These are phyloP conservation scores for Phytophthora fragariaefolia DNA, from an alignment of 352 stramenopile species.

Conservation along the genomic window DNA sequence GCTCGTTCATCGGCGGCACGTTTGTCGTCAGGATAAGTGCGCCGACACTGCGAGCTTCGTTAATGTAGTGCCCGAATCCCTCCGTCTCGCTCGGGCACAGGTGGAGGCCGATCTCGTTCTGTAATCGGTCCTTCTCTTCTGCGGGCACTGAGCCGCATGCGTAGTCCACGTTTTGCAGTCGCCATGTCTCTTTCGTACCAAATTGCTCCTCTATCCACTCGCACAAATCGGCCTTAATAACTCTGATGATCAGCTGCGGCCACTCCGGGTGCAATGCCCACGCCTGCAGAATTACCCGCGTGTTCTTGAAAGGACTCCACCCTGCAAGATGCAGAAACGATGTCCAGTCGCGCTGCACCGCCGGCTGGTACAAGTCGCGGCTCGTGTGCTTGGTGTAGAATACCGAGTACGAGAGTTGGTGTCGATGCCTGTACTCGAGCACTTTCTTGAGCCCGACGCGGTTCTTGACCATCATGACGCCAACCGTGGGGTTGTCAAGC, in stretches of 20 bases:
- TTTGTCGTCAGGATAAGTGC: constrained; percentile 81
- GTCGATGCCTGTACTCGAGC: constrained; percentile 78
- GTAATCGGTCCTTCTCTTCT: constrained; percentile 64
- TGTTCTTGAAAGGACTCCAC: constrained; percentile 84
- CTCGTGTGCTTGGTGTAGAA: constrained; percentile 89
- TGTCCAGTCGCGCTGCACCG: constrained; percentile 70
- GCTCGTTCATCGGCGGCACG: constrained; percentile 86
- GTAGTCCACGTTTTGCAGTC: constrained; percentile 79
- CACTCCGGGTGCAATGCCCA: constrained; percentile 79
- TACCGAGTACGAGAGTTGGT: constrained; percentile 79
- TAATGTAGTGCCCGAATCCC: constrained; percentile 89
- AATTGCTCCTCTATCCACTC: constrained; percentile 71
- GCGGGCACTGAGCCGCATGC: constrained; percentile 65
- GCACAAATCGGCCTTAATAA: constrained; percentile 72
- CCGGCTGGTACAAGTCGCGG: constrained; percentile 65
- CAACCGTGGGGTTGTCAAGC: constrained; percentile 66
- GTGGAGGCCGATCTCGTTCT: constrained; percentile 82
- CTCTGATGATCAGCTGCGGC: constrained; percentile 72
- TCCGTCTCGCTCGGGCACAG: constrained; percentile 80
- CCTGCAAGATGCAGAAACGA: constrained; percentile 76
- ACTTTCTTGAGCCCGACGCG: constrained; percentile 83
- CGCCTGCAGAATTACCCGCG: constrained; percentile 68
- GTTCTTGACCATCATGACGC: constrained; percentile 88
- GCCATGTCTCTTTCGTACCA: constrained; percentile 50
- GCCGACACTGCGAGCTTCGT: constrained; percentile 77